Base-by-base conservation (phyloP, 768 basidiomycete species). In the Sistotremastrum suecicum region DNA sequence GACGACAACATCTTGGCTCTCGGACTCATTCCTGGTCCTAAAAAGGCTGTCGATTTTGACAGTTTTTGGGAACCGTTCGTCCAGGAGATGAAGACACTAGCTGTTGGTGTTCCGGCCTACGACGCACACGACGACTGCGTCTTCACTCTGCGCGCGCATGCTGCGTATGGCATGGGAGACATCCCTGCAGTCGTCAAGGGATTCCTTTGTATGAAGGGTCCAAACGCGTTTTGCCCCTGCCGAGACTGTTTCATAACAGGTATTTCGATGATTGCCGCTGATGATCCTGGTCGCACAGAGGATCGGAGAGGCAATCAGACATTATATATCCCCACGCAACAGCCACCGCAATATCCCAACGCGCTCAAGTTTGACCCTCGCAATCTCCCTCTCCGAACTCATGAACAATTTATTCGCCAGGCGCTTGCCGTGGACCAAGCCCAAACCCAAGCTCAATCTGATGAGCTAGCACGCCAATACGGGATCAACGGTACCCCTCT, bases 11-110 rank as follows among this genome's bases (percentile, higher is more conserved):
- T 71, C 4, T 41, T 74, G 3, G 59, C 57, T 33, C 37, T 70
- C 6, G 66, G 68, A 7, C 56, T 71, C 40, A 68, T 75, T 41
- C 71, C 70, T 1, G 68, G 72, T 0, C 72, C 67, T 0, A 61
- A 63, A 11, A 64, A 65, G 37, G 67, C 71, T 0, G 60, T 62
- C 34, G 62, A 68, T 39, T 31, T 66, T 4, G 58, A 61, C 31
- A 67, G 67, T 0, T 72, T 71, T 43, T 54, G 65, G 0, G 49
- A 43, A 34, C 69, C 65, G 0, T 49, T 68, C 1, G 51, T 64
- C 4, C 50, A 68, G 4, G 68, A 72, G 48, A 48, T 64, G 4
- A 30, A 62, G 0, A 41, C 54, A 8, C 60, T 72, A 0, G 61
- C 60, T 0, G 6, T 45, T 12, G 71, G 71, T 3, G 58, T 72